Base-by-base conservation (phyloP, 768 basidiomycete genomes). In the Suillus subluteus region DNA sequence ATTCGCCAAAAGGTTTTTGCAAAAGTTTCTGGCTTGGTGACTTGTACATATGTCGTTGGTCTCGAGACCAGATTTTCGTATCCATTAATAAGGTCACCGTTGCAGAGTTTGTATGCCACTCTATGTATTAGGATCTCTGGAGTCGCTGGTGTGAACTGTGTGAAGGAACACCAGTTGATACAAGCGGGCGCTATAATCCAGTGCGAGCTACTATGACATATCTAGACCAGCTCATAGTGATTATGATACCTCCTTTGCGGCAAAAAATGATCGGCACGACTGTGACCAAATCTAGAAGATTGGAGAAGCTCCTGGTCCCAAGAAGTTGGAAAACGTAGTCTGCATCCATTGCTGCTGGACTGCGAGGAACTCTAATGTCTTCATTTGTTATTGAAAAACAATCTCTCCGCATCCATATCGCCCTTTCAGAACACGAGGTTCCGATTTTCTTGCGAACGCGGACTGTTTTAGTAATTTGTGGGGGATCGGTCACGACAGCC, bases 1-100 rank as follows among this genome's bases (percentile, higher is more conserved):
- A 55, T 41, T 41, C 6, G 59, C 38, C 40, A 43, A 61, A 61
- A 61, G 11, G 41, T 18, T 61, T 61, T 43, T 61, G 40, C 59
- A 26, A 26, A 26, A 54, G 26, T 30, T 55, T 55, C 32, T 56
- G 21, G 35, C 54, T 18, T 41, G 21, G 35, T 38, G 37, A 56
- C 35, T 4, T 40, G 58, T 40, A 40, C 23, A 7, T 40, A 26
- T 59, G 16, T 12, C 5, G 58, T 41, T 59, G 11, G 26, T 59
- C 23, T 59, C 23, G 38, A 41, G 26, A 41, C 58, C 40, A 26
- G 23, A 13, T 11, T 18, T 35, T 58, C 21, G 50, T 52, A 52
- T 52, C 50, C 50, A 54, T 18, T 12, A 23, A 12, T 46, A 46
- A 46, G 21, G n/a, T n/a, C 7, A 26, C 26, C 6, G 12, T 26